phyloP scores from a whole-genome alignment of 257 asterid species.

The Scutellaria baicalensis region DNA sequence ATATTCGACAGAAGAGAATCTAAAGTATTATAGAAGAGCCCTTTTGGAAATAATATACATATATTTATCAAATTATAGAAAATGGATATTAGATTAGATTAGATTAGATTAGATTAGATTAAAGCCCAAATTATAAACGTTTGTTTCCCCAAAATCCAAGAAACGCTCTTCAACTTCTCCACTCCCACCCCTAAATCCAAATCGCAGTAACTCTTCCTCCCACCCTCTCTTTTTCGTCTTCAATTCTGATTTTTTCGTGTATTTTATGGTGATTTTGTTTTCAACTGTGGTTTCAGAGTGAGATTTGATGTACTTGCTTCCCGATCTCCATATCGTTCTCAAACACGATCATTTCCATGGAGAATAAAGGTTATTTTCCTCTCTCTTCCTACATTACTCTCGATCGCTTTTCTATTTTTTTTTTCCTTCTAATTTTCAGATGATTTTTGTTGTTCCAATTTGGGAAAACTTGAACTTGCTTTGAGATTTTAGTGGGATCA shows the following conservation, averaged over 20 bases:
- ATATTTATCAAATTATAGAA: no score
- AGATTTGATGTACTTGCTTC: constrained; percentile 66
- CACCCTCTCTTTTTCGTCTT: neutral
- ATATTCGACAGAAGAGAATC: no score
- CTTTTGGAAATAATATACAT: no score
- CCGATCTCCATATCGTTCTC: constrained; percentile 43
- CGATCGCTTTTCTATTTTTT: constrained; percentile 8
- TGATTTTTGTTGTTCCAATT: neutral
- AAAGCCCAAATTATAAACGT: constrained; percentile 4
- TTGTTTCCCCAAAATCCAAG: constrained; percentile 8
- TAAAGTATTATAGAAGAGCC: no score
- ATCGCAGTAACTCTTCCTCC: constrained; percentile 3
- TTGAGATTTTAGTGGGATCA: neutral
- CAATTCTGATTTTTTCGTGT: neutral
- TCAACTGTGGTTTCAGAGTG: constrained; percentile 30
- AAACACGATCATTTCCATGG: constrained; percentile 59
- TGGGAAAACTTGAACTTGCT: neutral
- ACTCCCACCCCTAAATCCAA: constrained; percentile 15
- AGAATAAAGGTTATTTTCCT: constrained; percentile 43
- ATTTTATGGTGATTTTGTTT: neutral
- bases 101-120: neutral
- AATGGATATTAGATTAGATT: no score
- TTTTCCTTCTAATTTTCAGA: constrained; percentile 25
- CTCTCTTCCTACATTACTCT: neutral
- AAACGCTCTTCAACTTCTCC: constrained; percentile 19